Percentiles rank a stretch among this genome's conserved stretches.
These are phyloP conservation scores for Botrytis aclada DNA, from an alignment of 2,329 filamentous ascomycete genomes.

Conservation along the genomic window DNA sequence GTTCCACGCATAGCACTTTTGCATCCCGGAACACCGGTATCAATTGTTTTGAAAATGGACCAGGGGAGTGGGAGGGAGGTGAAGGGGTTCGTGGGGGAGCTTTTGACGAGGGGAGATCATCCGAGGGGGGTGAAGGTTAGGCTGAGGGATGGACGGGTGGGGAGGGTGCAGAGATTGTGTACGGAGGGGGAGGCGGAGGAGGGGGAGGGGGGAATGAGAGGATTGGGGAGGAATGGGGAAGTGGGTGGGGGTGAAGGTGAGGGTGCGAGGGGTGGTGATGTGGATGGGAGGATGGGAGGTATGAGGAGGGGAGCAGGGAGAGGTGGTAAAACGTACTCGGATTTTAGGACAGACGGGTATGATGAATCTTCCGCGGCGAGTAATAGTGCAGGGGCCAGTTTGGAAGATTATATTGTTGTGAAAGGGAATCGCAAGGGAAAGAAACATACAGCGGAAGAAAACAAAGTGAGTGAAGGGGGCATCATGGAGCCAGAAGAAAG, in stretches of 20 bases:
- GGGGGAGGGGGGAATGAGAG: not conserved
- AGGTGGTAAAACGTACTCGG: constrained; percentile 19
- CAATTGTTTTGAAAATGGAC: constrained; percentile 36
- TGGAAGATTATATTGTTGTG: constrained; percentile 13
- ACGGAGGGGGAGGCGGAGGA: constrained; percentile 27
- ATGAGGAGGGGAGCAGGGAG: constrained; percentile 25
- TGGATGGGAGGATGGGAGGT: not conserved
- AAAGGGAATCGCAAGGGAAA: constrained; percentile 21
- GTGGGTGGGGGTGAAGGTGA: not conserved
- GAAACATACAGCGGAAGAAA: constrained; percentile 16
- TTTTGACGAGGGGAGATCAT: constrained; percentile 36
- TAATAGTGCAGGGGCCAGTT: not conserved
- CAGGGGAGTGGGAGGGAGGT: constrained; percentile 36
- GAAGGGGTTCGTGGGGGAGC: constrained; percentile 32
- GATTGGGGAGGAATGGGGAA: not conserved
- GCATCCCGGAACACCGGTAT: constrained; percentile 30
- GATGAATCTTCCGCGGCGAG: constrained; percentile 20
- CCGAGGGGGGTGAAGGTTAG: constrained; percentile 38
- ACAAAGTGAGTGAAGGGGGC: not conserved
- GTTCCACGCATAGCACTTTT: constrained; percentile 34
- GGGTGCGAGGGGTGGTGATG: not conserved
- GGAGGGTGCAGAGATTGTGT: constrained; percentile 35
- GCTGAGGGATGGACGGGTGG: constrained; percentile 34
- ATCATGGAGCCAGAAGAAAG: not conserved
- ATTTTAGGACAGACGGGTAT: constrained; percentile 26